A percentile compares a stretch with the other conserved stretches of the same genome.
Evolutionary conservation across 2,329 filamentous ascomycete genomes (phyloP).

Genomic region (Fusarium bactridioides): DNA sequence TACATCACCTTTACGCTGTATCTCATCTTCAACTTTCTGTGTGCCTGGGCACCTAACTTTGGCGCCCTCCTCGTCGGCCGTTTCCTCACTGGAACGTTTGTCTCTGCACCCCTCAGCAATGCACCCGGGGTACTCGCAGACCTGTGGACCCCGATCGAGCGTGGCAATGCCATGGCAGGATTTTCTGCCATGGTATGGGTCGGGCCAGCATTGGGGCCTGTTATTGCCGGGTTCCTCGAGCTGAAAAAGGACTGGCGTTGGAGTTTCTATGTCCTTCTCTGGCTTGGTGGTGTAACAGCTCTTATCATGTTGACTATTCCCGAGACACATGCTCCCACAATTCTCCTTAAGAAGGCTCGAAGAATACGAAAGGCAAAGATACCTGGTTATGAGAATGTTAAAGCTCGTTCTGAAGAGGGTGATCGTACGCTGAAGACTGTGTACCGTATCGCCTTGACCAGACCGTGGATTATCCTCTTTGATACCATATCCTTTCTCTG

Average conservation of each 20-base stretch:
- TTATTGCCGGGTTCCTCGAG: constrained; percentile 74
- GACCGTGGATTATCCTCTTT: constrained; percentile 75
- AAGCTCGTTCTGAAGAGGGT: constrained; percentile 16
- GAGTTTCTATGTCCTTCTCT: constrained; percentile 46
- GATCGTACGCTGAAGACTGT: constrained; percentile 50
- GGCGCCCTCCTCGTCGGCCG: constrained; percentile 76
- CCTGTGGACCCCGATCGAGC: constrained; percentile 78
- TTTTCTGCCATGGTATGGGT: constrained; percentile 81
- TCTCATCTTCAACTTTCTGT: constrained; percentile 78
- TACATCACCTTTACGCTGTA: constrained; percentile 67
- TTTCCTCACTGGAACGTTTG: constrained; percentile 78
- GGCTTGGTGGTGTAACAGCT: constrained; percentile 83
- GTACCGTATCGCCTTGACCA: constrained; percentile 72
- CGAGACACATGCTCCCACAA: constrained; percentile 82
- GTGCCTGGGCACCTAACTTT: constrained; percentile 76
- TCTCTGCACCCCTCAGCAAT: constrained; percentile 82
- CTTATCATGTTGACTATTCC: constrained; percentile 83
- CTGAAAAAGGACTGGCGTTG: constrained; percentile 72
- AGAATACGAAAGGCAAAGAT: constrained; percentile 27
- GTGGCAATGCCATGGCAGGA: constrained; percentile 82
- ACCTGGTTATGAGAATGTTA: constrained; percentile 24
- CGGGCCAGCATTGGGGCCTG: constrained; percentile 62
- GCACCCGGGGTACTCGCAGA: constrained; percentile 82
- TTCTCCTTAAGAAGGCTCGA: constrained; percentile 56
- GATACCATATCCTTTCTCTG: constrained; percentile 85